These are phyloP conservation scores for Diplodia sapinea DNA, from an alignment of 2,329 filamentous ascomycete species.

Conservation along the genomic window DNA sequence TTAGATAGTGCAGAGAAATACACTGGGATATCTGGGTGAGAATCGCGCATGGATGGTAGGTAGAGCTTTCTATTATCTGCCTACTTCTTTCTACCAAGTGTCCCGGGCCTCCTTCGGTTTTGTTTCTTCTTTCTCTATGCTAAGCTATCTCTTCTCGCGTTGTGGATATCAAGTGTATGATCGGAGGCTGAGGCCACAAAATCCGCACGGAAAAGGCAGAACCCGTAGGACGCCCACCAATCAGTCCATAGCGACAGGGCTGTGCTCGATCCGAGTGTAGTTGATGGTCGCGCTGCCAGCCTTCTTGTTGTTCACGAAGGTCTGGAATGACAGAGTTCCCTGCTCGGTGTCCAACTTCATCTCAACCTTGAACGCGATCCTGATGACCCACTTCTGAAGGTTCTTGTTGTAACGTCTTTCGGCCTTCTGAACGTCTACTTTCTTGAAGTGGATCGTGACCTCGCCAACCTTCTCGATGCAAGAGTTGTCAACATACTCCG, in stretches of 20 bases:
- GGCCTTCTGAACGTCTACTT: background rate
- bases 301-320: background rate
- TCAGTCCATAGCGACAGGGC: background rate
- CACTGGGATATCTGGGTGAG: too few species aligned
- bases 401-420: background rate
- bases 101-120: background rate
- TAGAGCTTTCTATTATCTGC: background rate
- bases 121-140: background rate
- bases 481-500: background rate
- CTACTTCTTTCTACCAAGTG: background rate
- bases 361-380: background rate
- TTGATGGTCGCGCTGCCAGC: background rate
- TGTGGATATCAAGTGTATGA: background rate
- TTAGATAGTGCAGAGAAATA: too few species aligned
- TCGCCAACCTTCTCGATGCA: background rate
- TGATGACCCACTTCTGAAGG: background rate
- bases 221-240: background rate
- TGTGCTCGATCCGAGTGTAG: background rate
- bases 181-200: too few species aligned
- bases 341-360: background rate
- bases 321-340: background rate
- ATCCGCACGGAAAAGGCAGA: background rate
- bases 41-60: background rate
- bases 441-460: background rate
- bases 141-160: background rate